phyloP scores from a whole-genome alignment of 2,329 filamentous ascomycete species.

The Apiospora saccharicola region DNA sequence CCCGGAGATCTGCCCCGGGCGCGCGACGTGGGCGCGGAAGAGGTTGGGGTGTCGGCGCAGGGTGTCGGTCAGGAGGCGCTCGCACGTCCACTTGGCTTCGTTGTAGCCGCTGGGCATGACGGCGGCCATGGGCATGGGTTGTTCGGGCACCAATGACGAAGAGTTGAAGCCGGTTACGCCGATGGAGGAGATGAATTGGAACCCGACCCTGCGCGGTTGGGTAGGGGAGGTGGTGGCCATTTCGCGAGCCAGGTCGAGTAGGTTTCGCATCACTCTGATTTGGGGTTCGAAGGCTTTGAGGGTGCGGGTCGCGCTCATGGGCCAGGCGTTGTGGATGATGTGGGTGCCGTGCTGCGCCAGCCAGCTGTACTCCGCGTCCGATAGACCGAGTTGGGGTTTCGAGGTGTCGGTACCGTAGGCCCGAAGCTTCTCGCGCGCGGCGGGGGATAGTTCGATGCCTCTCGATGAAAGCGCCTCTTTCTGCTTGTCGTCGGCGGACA shows the following conservation, averaged over 20 bases:
- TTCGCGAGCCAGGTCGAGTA: slow-evolving; percentile 52
- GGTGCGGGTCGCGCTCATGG: slow-evolving; percentile 52
- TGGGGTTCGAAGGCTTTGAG: slow-evolving; percentile 50
- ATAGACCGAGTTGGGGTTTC: slow-evolving; percentile 52
- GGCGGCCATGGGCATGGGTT: too few species aligned
- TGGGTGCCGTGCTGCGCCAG: slow-evolving; percentile 53
- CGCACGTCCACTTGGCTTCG: slow-evolving; percentile 59
- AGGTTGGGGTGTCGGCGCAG: slow-evolving; percentile 47
- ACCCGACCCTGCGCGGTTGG: slow-evolving; percentile 34
- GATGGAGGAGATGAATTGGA: slow-evolving; percentile 53
- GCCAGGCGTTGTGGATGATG: slow-evolving; percentile 61
- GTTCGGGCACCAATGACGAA: too few species aligned
- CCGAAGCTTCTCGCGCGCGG: slow-evolving; percentile 44
- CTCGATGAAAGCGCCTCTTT: slow-evolving; percentile 29
- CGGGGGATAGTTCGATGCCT: slow-evolving; percentile 26
- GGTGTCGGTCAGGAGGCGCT: slow-evolving; percentile 57
- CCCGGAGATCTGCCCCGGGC: slow-evolving; percentile 62
- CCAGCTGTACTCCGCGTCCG: slow-evolving; percentile 43
- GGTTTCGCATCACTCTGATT: slow-evolving; percentile 52
- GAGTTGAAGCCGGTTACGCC: slow-evolving; percentile 39
- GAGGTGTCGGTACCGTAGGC: slow-evolving; percentile 51
- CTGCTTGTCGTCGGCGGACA: slow-evolving; percentile 30
- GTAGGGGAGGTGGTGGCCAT: slow-evolving; percentile 30
- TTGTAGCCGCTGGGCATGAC: slow-evolving; percentile 58
- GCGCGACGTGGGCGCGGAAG: slow-evolving; percentile 52